Evolutionary conservation across 306 rosid genomes (phyloP).

Genomic region (Acmispon strigosus): DNA sequence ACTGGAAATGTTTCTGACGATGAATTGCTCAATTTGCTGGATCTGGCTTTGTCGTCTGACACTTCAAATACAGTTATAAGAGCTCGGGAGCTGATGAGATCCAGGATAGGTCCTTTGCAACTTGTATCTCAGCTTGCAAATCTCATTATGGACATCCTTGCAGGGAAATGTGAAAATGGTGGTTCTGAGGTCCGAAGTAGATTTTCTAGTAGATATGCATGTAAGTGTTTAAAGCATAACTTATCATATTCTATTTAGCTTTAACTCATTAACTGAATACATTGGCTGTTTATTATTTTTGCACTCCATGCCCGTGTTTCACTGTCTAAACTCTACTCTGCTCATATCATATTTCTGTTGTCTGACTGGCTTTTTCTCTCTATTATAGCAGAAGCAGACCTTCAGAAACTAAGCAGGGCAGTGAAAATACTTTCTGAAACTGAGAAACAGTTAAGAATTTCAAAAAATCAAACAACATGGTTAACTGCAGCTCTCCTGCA

Average conservation of each 20-base stretch:
- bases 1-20: slow-evolving; percentile 74
- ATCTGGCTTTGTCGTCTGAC: slow-evolving; percentile 82
- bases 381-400: slow-evolving; percentile 53
- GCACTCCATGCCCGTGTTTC: slow-evolving; percentile 5
- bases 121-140: slow-evolving; percentile 76
- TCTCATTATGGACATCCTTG: slow-evolving; percentile 89
- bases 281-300: neutral
- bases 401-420: slow-evolving; percentile 65
- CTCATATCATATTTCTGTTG: neutral
- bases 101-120: slow-evolving; percentile 76
- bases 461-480: slow-evolving; percentile 86
- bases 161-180: slow-evolving; percentile 50
- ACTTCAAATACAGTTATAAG: slow-evolving; percentile 63
- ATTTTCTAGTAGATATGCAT: slow-evolving; percentile 39
- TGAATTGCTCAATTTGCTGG: slow-evolving; percentile 75
- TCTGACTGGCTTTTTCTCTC: slow-evolving; percentile 18
- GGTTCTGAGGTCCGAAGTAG: slow-evolving; percentile 41
- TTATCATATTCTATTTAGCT: neutral
- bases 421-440: slow-evolving; percentile 70
- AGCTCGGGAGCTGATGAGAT: slow-evolving; percentile 81
- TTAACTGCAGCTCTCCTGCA: slow-evolving; percentile 80
- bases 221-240: slow-evolving; percentile 39
- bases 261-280: neutral
- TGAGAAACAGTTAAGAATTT: slow-evolving; percentile 69
- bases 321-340: neutral